Conservation (phyloP, 305 asterid genomes). For the Fraxinus platypoda region DNA sequence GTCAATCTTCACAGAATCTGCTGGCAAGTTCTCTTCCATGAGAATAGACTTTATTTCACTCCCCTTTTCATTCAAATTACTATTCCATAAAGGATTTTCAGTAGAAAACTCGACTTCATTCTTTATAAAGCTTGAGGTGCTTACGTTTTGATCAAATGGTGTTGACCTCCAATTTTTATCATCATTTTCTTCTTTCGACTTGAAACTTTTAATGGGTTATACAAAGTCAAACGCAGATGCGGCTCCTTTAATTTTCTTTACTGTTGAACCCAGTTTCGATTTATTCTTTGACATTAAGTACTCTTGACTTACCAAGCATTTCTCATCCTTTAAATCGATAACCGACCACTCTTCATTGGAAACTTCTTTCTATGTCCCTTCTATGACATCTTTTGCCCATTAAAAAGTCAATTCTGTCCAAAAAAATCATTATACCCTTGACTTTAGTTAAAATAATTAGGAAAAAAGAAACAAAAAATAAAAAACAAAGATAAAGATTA, state of each 20-base stretch:
- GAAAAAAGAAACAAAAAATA: too few relatives aligned
- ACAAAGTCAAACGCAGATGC: conserved; percentile 52
- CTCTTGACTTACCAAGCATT: conserved; percentile 22
- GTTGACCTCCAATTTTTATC: conserved; percentile 2
- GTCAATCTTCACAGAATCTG: conserved; percentile 28
- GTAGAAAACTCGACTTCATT: conserved; percentile 35
- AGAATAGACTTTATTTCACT: conserved; percentile 59
- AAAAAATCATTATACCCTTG: too few relatives aligned
- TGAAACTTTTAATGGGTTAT: conserved; percentile 40
- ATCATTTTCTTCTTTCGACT: conserved; percentile 29
- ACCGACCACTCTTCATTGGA: conserved; percentile 72
- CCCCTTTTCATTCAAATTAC: conserved; percentile 32
- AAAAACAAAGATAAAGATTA: too few relatives aligned
- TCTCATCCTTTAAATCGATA: conserved; percentile 70
- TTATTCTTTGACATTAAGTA: conserved; percentile 29
- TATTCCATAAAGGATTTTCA: conserved; percentile 62
- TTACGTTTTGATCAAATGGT: conserved; percentile 9
- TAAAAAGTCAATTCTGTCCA: too few relatives aligned
- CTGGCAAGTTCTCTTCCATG: conserved; percentile 53
- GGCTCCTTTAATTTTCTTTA: conserved; percentile 56
- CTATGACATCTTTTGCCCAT: conserved; percentile 49
- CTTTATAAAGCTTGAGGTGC: neutral
- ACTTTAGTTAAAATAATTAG: too few relatives aligned
- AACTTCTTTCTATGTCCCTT: conserved; percentile 37
- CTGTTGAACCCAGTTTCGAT: conserved; percentile 28